Evolutionary conservation across 2,329 filamentous ascomycete species (phyloP).

Genomic region (Microdochium trichocladiopsis): DNA sequence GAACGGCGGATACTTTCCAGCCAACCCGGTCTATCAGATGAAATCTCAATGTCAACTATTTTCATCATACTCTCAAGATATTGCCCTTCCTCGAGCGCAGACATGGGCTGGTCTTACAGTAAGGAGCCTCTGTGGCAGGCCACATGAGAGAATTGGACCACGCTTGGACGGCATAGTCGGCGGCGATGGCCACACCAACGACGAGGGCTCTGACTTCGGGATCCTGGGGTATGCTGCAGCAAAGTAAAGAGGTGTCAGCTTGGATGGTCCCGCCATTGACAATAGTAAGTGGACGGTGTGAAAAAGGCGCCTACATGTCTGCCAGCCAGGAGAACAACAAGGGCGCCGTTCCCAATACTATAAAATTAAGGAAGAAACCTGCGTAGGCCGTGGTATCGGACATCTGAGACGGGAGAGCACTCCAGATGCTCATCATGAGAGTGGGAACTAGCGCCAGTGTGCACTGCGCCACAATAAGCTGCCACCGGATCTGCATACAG

Average conservation of each 20-base stretch:
- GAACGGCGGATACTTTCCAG: too few relatives aligned
- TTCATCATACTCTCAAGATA: too few relatives aligned
- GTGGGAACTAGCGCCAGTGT: too few relatives aligned
- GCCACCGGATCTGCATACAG: slow-evolving; percentile 39
- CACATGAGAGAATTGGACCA: slow-evolving; percentile 45
- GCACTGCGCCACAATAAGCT: slow-evolving; percentile 37
- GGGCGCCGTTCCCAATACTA: slow-evolving; percentile 40
- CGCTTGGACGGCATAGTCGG: slow-evolving; percentile 40
- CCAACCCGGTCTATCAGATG: too few relatives aligned
- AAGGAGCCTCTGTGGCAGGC: slow-evolving; percentile 42
- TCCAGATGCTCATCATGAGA: slow-evolving; percentile 38
- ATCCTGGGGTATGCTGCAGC: slow-evolving; percentile 30
- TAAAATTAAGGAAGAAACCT: slow-evolving; percentile 41
- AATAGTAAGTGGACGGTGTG: too few relatives aligned
- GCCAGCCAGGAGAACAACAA: slow-evolving; percentile 45
- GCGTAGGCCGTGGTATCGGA: slow-evolving; percentile 38
- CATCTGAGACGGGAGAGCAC: slow-evolving; percentile 44
- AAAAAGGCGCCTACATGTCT: slow-evolving; percentile 28
- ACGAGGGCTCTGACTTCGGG: slow-evolving; percentile 40
- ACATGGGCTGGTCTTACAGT: too few relatives aligned
- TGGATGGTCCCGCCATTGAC: too few relatives aligned
- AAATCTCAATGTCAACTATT: too few relatives aligned
- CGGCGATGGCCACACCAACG: slow-evolving; percentile 39
- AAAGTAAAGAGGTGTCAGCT: too few relatives aligned
- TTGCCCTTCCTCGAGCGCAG: too few relatives aligned